Percentiles rank a stretch among this genome's conserved stretches.
Conservation (phyloP, 495 filamentous ascomycete species). For the Neurospora sp. region DNA sequence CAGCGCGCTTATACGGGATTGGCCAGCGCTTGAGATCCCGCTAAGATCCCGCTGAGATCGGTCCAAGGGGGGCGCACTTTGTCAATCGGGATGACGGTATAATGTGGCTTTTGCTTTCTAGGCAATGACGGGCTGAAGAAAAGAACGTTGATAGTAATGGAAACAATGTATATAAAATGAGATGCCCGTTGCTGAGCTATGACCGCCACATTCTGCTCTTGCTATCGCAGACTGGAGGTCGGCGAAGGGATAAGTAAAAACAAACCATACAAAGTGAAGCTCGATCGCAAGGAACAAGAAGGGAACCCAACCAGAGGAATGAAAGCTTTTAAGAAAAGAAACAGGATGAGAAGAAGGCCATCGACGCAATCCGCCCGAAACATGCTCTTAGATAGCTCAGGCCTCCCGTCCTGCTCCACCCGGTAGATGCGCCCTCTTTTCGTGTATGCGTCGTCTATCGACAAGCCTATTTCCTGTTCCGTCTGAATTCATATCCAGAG, state of each 20-base stretch:
- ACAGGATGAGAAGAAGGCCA: no score
- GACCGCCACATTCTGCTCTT: neutral
- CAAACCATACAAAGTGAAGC: no score
- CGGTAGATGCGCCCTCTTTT: no score
- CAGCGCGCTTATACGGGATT: neutral
- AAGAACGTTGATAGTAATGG: neutral
- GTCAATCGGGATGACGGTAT: neutral
- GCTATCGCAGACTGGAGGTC: neutral
- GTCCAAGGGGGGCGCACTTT: neutral
- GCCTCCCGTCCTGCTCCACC: no score
- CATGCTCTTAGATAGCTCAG: no score
- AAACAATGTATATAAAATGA: neutral
- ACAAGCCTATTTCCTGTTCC: neutral
- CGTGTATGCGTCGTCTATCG: no score
- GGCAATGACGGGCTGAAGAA: neutral
- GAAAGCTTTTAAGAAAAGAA: no score
- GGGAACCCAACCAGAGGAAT: no score
- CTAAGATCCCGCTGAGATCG: neutral
- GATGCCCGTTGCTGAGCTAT: neutral
- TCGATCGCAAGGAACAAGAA: no score
- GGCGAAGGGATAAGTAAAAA: no score
- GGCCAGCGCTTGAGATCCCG: neutral
- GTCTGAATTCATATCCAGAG: neutral
- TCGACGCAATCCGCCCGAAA: no score
- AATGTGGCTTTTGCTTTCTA: neutral